Conservation (phyloP, 2,329 filamentous ascomycete genomes). For the Emmonsiellopsis sp. region DNA sequence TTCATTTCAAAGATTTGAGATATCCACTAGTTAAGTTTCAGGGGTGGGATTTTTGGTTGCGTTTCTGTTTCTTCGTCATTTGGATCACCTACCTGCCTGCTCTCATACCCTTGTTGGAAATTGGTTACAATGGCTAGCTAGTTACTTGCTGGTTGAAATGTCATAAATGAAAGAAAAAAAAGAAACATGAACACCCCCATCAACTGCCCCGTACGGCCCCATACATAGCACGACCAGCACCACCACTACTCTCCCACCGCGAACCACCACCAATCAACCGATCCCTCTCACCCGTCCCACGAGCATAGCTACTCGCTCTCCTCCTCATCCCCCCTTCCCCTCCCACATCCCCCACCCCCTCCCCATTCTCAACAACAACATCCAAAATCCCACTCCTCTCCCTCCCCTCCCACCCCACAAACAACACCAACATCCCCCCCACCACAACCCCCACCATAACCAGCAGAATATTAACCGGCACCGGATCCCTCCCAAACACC, state of each 20-base stretch:
- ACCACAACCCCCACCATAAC: slow-evolving; percentile 54
- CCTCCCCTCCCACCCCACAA: slow-evolving; percentile 45
- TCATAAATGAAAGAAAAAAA: neutral
- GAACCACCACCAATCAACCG: neutral
- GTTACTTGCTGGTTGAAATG: too few relatives aligned
- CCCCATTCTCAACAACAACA: slow-evolving; percentile 9
- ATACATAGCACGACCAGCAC: neutral
- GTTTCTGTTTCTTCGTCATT: neutral
- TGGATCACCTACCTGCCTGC: too few relatives aligned
- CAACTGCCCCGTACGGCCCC: neutral
- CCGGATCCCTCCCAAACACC: slow-evolving; percentile 61
- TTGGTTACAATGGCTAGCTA: too few relatives aligned
- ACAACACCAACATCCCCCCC: slow-evolving; percentile 57
- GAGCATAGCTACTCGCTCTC: neutral
- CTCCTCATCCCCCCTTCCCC: neutral
- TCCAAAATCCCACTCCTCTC: slow-evolving; percentile 1
- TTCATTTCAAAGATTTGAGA: too few relatives aligned
- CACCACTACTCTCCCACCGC: neutral
- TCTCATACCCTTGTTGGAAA: too few relatives aligned
- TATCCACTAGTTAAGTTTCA: too few relatives aligned
- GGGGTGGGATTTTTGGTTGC: too few relatives aligned
- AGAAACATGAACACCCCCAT: neutral
- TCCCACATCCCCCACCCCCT: neutral
- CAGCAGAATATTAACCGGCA: slow-evolving; percentile 67
- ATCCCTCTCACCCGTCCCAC: neutral